A percentile compares a stretch with the other conserved stretches of the same genome.
phyloP scores from a whole-genome alignment of 306 rosid species.

The Dalbergia oliveri region DNA sequence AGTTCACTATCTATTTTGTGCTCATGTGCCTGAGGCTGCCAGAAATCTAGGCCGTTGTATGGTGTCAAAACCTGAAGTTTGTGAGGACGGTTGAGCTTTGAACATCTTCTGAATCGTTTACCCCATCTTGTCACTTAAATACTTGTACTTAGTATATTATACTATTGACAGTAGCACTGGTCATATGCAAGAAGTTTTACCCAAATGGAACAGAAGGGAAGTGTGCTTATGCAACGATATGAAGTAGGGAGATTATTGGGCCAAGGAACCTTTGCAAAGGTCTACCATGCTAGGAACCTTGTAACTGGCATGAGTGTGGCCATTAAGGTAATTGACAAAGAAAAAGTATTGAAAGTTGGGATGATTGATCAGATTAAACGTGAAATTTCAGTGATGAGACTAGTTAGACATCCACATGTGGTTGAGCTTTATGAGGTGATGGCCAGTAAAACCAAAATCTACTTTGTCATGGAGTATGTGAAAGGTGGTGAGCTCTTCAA shows the following conservation, averaged over 20 bases:
- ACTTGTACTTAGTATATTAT: slow-evolving; percentile 29
- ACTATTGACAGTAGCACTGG: slow-evolving; percentile 44
- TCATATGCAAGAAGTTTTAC: slow-evolving; percentile 37
- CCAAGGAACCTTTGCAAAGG: slow-evolving; percentile 99
- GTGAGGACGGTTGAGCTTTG: slow-evolving; percentile 81
- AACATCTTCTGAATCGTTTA: slow-evolving; percentile 39
- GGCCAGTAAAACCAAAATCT: slow-evolving; percentile 96
- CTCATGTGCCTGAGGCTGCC: slow-evolving; percentile 51
- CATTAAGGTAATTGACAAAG: slow-evolving; percentile 83
- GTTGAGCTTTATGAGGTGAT: slow-evolving; percentile 96
- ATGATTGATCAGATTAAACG: slow-evolving; percentile 92
- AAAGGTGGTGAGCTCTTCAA: slow-evolving; percentile 95
- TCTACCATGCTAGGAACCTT: slow-evolving; percentile 83
- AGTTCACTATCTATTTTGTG: slow-evolving; percentile 40
- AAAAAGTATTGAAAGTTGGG: slow-evolving; percentile 85
- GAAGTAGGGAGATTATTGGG: slow-evolving; percentile 88
- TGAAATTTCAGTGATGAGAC: slow-evolving; percentile 89
- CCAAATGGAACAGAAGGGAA: slow-evolving; percentile 75
- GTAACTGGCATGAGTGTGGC: slow-evolving; percentile 81
- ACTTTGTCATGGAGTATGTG: slow-evolving; percentile 88
- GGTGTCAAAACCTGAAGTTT: slow-evolving; percentile 58
- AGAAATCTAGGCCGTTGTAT: slow-evolving; percentile 46
- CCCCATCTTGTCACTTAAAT: slow-evolving; percentile 35
- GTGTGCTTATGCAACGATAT: slow-evolving; percentile 80
- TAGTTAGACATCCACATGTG: slow-evolving; percentile 81